A percentile compares a stretch with the other conserved stretches of the same genome.
Conservation (phyloP, 768 basidiomycete genomes). For the Russula virescens region DNA sequence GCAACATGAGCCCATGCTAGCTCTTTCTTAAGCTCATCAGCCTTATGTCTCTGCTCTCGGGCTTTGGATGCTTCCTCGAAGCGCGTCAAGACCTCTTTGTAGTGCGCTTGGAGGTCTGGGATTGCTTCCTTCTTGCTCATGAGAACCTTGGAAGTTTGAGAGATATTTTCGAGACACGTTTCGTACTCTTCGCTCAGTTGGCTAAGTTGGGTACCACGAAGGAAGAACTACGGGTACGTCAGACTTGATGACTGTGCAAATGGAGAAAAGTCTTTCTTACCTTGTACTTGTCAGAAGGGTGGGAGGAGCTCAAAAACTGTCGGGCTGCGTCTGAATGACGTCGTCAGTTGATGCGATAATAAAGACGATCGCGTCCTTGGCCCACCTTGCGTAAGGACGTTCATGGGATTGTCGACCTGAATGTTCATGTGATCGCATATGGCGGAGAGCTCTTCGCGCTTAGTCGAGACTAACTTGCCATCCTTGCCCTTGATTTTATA, state of each 20-base stretch:
- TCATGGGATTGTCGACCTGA: conserved; percentile 95
- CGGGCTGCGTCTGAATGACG: conserved; percentile 16
- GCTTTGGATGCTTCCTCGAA: conserved; percentile 73
- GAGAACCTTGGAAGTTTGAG: conserved; percentile 58
- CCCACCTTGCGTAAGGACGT: conserved; percentile 80
- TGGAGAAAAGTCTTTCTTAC: conserved; percentile 38
- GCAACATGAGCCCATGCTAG: conserved; percentile 84
- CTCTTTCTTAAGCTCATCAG: conserved; percentile 69
- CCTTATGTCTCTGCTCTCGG: conserved; percentile 60
- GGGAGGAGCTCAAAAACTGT: conserved; percentile 81
- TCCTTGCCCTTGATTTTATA: conserved; percentile 82
- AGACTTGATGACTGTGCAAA: conserved; percentile 2
- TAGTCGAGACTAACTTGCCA: conserved; percentile 60
- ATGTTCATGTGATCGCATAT: conserved; percentile 97
- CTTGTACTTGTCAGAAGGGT: conserved; percentile 82
- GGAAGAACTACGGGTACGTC: conserved; percentile 65
- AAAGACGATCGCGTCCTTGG: not conserved
- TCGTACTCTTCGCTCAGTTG: conserved; percentile 88
- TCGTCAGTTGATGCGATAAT: not conserved
- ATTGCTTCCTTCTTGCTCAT: conserved; percentile 68
- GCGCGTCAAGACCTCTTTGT: conserved; percentile 51
- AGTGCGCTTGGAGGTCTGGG: conserved; percentile 62
- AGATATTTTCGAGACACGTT: conserved; percentile 65
- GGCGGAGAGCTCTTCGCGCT: conserved; percentile 76
- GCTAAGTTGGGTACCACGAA: conserved; percentile 85